These are phyloP conservation scores for Aureobasidium sp. DNA, from an alignment of 2,329 filamentous ascomycete species.

Conservation along the genomic window DNA sequence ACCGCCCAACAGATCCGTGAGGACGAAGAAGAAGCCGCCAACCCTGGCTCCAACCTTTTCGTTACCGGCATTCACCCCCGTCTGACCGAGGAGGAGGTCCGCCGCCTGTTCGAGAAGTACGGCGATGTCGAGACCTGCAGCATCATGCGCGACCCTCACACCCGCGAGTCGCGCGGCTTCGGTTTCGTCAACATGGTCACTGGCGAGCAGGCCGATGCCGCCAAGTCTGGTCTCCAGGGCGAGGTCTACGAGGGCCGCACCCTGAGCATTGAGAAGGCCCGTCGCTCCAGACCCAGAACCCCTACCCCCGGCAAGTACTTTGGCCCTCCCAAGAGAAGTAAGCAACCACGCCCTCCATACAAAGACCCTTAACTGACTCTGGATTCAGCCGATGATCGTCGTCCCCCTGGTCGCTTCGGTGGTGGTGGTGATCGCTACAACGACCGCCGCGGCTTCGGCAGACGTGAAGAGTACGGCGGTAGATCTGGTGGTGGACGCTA, in stretches of 20 bases:
- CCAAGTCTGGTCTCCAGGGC: conserved; percentile 91
- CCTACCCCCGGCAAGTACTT: conserved; percentile 99
- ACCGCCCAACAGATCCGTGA: conserved; percentile 39
- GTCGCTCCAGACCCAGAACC: conserved; percentile 86
- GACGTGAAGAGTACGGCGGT: conserved; percentile 39
- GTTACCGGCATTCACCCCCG: conserved; percentile 96
- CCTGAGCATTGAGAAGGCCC: conserved; percentile 97
- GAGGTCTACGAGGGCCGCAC: conserved; percentile 93
- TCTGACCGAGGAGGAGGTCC: conserved; percentile 80
- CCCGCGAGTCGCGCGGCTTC: conserved; percentile 96
- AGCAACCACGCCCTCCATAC: conserved; percentile 30
- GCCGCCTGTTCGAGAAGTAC: conserved; percentile 96
- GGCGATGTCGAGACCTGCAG: conserved; percentile 98
- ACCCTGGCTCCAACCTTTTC: conserved; percentile 96
- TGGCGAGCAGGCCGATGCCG: conserved; percentile 88
- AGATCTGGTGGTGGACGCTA: conserved; percentile 40
- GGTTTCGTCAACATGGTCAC: conserved; percentile 99
- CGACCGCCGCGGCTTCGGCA: conserved; percentile 29
- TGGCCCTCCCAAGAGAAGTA: conserved; percentile 93
- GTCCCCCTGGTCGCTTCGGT: conserved; percentile 27
- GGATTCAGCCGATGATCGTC: conserved; percentile 31
- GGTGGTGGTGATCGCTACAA: conserved; percentile 20
- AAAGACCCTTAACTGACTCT: conserved; percentile 1
- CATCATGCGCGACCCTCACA: conserved; percentile 98
- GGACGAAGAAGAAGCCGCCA: conserved; percentile 65